These are phyloP conservation scores for Sedum album DNA, from an alignment of 164 flowering plant species.

Conservation along the genomic window DNA sequence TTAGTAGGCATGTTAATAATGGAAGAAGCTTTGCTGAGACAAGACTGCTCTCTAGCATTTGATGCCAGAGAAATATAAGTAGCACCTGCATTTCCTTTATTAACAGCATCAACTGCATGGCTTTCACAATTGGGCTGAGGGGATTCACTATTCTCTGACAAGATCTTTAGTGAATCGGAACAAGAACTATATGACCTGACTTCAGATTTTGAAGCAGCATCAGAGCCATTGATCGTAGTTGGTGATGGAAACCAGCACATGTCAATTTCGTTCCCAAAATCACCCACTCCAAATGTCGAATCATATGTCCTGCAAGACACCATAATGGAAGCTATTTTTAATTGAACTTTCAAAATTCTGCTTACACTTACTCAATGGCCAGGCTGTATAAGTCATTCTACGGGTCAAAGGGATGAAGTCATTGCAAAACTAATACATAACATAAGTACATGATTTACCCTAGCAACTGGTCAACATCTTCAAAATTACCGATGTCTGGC, in stretches of 20 bases:
- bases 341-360: not conserved
- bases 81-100: slow-evolving; percentile 13
- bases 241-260: slow-evolving; percentile 60
- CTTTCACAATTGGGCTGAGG: slow-evolving; percentile 13
- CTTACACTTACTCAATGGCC: slow-evolving; percentile 17
- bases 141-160: slow-evolving; percentile 12
- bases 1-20: slow-evolving; percentile 19
- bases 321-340: not conserved
- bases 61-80: slow-evolving; percentile 15
- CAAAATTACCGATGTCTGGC: slow-evolving; percentile 74
- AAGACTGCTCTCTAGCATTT: slow-evolving; percentile 20
- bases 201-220: slow-evolving; percentile 30
- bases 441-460: slow-evolving; percentile 42
- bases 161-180: slow-evolving; percentile 19
- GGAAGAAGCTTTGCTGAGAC: slow-evolving; percentile 15
- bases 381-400: slow-evolving; percentile 13
- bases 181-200: slow-evolving; percentile 30
- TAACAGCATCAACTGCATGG: slow-evolving; percentile 17
- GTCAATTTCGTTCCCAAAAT: slow-evolving; percentile 39
- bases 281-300: slow-evolving; percentile 55
- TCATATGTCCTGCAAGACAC: slow-evolving; percentile 61
- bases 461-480: slow-evolving; percentile 76
- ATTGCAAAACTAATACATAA: slow-evolving; percentile 18
- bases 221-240: slow-evolving; percentile 33
- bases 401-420: slow-evolving; percentile 16